phyloP scores from a whole-genome alignment of 495 filamentous ascomycete genomes.

The Aspergillus panamensis region DNA sequence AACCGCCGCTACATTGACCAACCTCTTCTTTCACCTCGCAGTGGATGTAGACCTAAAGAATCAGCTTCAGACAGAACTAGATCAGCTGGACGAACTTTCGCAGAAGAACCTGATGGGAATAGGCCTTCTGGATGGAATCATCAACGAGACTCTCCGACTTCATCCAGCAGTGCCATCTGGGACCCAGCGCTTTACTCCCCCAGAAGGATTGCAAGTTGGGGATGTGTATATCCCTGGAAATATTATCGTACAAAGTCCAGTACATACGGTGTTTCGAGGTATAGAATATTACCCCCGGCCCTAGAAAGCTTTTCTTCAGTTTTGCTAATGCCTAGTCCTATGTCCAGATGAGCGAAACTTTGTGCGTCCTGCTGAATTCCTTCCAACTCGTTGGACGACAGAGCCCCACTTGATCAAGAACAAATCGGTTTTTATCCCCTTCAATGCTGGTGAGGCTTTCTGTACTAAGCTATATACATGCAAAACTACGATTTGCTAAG shows the following conservation, averaged over 20 bases:
- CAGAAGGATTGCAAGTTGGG: constrained; percentile 22
- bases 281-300: neutral
- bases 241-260: constrained; percentile 25
- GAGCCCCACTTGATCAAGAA: constrained; percentile 35
- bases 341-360: constrained; percentile 28
- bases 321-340: neutral
- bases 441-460: constrained; percentile 21
- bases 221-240: constrained; percentile 30
- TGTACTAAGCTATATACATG: neutral
- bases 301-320: neutral
- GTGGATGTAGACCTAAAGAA: constrained; percentile 12
- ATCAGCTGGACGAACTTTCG: constrained; percentile 15
- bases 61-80: constrained; percentile 25
- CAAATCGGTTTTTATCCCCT: constrained; percentile 31
- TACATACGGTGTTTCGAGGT: constrained; percentile 33
- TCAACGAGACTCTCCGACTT: constrained; percentile 53
- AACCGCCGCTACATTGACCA: constrained; percentile 31
- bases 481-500: neutral
- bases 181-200: constrained; percentile 21
- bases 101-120: constrained; percentile 9
- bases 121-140: constrained; percentile 41
- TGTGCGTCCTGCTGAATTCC: constrained; percentile 34
- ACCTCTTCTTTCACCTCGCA: constrained; percentile 36
- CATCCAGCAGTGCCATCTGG: constrained; percentile 21
- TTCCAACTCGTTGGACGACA: constrained; percentile 43